Evolutionary conservation across 2,329 filamentous ascomycete species (phyloP).

Genomic region (Ploettnerulaceae sp.): DNA sequence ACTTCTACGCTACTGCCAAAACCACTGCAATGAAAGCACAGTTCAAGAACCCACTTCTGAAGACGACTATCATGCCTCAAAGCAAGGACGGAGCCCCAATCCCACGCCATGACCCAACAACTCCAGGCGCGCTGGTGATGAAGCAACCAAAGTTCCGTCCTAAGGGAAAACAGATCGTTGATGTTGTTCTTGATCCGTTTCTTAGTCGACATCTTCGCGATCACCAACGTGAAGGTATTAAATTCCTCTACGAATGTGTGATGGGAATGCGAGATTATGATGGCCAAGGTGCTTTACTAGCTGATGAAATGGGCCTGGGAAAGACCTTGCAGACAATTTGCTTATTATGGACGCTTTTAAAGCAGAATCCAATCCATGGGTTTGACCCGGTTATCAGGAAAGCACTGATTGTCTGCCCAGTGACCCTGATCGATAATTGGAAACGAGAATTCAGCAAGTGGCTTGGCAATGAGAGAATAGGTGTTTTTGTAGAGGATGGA

Average conservation of each 20-base stretch:
- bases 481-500: conserved; percentile 61
- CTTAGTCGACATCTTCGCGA: conserved; percentile 57
- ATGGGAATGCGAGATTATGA: conserved; percentile 65
- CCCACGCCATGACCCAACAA: conserved; percentile 61
- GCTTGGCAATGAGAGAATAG: conserved; percentile 65
- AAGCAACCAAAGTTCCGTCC: conserved; percentile 51
- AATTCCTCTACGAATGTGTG: conserved; percentile 70
- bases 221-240: conserved; percentile 65
- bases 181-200: conserved; percentile 68
- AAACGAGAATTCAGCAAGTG: conserved; percentile 68
- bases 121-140: conserved; percentile 61
- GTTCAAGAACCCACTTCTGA: conserved; percentile 60
- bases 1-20: conserved; percentile 36
- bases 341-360: conserved; percentile 65
- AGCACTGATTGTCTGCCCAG: conserved; percentile 68
- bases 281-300: conserved; percentile 65
- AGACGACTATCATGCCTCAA: conserved; percentile 45
- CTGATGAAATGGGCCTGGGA: conserved; percentile 72
- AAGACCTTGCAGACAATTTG: conserved; percentile 71
- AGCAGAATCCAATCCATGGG: conserved; percentile 63
- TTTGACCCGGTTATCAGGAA: conserved; percentile 59
- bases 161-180: conserved; percentile 60
- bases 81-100: conserved; percentile 44
- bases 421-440: conserved; percentile 69
- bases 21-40: conserved; percentile 39